Percentiles rank a stretch among this genome's conserved stretches.
Evolutionary conservation across 179 eudicot species (phyloP).

Genomic region (Carnegiea gigantea): DNA sequence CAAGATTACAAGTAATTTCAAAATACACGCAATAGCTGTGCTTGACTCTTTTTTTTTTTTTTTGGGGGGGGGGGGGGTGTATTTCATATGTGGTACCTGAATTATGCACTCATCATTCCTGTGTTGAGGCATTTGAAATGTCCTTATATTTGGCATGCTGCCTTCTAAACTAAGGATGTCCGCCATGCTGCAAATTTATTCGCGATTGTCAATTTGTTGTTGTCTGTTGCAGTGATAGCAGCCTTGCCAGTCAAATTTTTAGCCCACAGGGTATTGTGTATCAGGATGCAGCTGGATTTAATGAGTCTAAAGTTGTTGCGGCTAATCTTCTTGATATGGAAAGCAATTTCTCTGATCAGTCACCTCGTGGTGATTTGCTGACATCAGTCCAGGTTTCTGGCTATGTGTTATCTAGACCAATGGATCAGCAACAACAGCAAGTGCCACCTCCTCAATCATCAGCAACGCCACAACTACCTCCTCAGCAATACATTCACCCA

Average conservation of each 20-base stretch:
- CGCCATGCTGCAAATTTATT: background rate
- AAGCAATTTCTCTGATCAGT: slow-evolving; percentile 34
- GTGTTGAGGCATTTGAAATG: background rate
- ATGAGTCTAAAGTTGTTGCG: slow-evolving; percentile 30
- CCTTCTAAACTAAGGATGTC: background rate
- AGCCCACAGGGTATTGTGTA: slow-evolving; percentile 35
- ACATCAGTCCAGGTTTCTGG: slow-evolving; percentile 40
- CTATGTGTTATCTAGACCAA: slow-evolving; percentile 37
- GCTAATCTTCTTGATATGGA: slow-evolving; percentile 39
- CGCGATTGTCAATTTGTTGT: background rate
- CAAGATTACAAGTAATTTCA: background rate
- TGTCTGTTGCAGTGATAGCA: slow-evolving; percentile 39
- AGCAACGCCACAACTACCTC: slow-evolving; percentile 30
- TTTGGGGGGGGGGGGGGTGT: no score
- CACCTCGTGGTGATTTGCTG: slow-evolving; percentile 31
- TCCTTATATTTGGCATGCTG: background rate
- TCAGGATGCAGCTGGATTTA: slow-evolving; percentile 30
- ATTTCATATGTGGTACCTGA: no score
- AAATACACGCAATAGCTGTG: no score
- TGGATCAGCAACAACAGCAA: slow-evolving; percentile 42
- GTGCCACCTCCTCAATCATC: slow-evolving; percentile 18
- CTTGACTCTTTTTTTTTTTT: no score
- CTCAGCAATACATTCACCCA: slow-evolving; percentile 47
- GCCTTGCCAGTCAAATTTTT: slow-evolving; percentile 41
- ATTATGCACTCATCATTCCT: background rate